Conservation (phyloP, 805 yeast genomes). For the Ogataea nonfermentans region DNA sequence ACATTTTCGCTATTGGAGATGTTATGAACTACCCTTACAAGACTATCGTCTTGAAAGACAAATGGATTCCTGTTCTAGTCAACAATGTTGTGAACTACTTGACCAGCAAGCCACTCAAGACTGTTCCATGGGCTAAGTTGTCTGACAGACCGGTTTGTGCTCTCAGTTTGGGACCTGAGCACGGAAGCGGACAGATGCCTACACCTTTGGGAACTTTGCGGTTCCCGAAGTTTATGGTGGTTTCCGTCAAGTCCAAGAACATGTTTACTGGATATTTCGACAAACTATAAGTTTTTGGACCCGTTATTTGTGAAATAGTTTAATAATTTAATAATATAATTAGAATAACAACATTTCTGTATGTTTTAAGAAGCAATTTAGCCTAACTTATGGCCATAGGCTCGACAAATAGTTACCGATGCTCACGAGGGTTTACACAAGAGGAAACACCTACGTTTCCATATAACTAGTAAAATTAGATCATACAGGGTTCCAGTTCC, state of each 20-base stretch:
- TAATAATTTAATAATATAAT: slow-evolving; percentile 4
- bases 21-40: slow-evolving; percentile 26
- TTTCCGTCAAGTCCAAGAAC: slow-evolving; percentile 18
- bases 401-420: too few relatives aligned
- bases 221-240: slow-evolving; percentile 23
- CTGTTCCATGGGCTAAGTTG: background rate
- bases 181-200: slow-evolving; percentile 29
- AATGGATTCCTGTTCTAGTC: slow-evolving; percentile 17
- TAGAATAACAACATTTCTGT: background rate
- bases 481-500: too few relatives aligned
- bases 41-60: slow-evolving; percentile 17
- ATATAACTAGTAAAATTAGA: too few relatives aligned
- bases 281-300: too few relatives aligned
- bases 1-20: slow-evolving; percentile 37
- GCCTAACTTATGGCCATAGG: too few relatives aligned
- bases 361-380: too few relatives aligned
- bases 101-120: slow-evolving; percentile 2
- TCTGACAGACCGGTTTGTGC: slow-evolving; percentile 2
- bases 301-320: too few relatives aligned
- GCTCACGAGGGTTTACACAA: too few relatives aligned
- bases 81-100: slow-evolving; percentile 18
- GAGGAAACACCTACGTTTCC: too few relatives aligned
- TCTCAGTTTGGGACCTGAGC: slow-evolving; percentile 27
- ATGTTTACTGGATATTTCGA: slow-evolving; percentile 15
- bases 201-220: slow-evolving; percentile 23